A percentile compares a stretch with the other conserved stretches of the same genome.
phyloP scores from a whole-genome alignment of 208 protist genomes.

The Leishmania tropica region DNA sequence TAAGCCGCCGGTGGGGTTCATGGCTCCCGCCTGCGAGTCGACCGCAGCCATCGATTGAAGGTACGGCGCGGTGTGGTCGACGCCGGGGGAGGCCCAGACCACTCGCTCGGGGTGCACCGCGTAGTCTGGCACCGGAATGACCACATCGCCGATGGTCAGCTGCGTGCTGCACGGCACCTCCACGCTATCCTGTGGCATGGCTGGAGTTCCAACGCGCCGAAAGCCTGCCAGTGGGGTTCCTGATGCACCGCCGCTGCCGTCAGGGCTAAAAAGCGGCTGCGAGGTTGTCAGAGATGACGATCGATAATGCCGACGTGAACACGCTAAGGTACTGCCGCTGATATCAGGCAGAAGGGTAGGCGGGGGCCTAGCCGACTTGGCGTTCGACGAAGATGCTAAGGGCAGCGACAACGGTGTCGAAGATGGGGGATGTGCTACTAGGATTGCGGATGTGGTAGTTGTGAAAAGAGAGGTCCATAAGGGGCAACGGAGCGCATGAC shows the following conservation, averaged over 20 bases:
- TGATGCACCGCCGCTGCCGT: background rate
- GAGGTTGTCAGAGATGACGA: background rate
- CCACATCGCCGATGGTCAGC: conserved; percentile 82
- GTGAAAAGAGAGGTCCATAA: background rate
- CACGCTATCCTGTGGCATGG: conserved; percentile 18
- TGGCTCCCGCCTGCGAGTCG: background rate
- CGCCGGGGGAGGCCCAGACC: conserved; percentile 48
- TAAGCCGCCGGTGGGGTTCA: background rate
- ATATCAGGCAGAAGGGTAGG: background rate
- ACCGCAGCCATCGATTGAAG: conserved; percentile 20
- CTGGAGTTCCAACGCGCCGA: background rate
- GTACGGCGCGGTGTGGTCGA: conserved; percentile 28
- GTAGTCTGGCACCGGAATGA: conserved; percentile 59
- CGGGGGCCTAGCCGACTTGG: background rate
- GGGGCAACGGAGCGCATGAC: background rate
- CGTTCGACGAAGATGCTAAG: background rate
- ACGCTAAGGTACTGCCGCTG: background rate
- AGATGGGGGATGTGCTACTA: background rate
- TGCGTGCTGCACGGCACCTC: conserved; percentile 40
- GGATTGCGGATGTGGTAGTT: background rate
- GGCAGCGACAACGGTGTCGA: background rate
- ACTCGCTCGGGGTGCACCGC: conserved; percentile 70
- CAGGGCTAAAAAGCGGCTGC: background rate
- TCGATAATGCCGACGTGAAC: conserved; percentile 9
- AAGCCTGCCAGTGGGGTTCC: background rate